A percentile compares a stretch with the other conserved stretches of the same genome.
phyloP scores from a whole-genome alignment of 495 filamentous ascomycete species.

The Penicillium turbatum region DNA sequence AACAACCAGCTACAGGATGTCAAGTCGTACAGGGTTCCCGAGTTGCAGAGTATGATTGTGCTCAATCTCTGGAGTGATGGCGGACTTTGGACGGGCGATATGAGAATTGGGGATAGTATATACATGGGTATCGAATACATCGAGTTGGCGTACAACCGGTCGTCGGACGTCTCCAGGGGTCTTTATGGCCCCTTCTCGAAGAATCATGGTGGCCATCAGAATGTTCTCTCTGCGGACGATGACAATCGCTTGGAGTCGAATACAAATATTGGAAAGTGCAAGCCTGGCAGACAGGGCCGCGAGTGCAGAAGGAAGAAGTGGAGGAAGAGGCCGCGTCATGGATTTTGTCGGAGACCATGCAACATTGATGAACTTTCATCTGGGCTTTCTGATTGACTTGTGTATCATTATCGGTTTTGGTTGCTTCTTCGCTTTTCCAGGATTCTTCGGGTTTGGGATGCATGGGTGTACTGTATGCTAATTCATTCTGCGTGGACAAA shows the following conservation, averaged over 20 bases:
- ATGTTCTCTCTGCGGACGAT: not conserved
- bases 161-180: conserved; percentile 11
- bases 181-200: conserved; percentile 6
- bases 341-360: conserved; percentile 6
- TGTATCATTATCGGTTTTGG: not conserved
- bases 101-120: conserved; percentile 55
- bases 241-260: not conserved
- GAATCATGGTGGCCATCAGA: conserved; percentile 16
- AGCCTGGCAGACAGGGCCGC: conserved; percentile 2
- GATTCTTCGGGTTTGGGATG: too few relatives aligned
- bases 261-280: not conserved
- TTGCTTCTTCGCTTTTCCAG: not conserved
- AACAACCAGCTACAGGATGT: conserved; percentile 52
- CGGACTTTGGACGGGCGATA: conserved; percentile 67
- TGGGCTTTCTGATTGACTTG: not conserved
- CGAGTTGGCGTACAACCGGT: conserved; percentile 63
- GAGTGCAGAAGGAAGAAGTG: conserved; percentile 5
- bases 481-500: not conserved
- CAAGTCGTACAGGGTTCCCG: conserved; percentile 60
- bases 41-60: conserved; percentile 54
- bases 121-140: conserved; percentile 71
- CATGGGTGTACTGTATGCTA: not conserved
- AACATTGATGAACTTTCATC: conserved; percentile 1
- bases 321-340: not conserved
- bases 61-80: conserved; percentile 78